Conservation (phyloP, 768 basidiomycete genomes). For the Glaciozyma antarctica region DNA sequence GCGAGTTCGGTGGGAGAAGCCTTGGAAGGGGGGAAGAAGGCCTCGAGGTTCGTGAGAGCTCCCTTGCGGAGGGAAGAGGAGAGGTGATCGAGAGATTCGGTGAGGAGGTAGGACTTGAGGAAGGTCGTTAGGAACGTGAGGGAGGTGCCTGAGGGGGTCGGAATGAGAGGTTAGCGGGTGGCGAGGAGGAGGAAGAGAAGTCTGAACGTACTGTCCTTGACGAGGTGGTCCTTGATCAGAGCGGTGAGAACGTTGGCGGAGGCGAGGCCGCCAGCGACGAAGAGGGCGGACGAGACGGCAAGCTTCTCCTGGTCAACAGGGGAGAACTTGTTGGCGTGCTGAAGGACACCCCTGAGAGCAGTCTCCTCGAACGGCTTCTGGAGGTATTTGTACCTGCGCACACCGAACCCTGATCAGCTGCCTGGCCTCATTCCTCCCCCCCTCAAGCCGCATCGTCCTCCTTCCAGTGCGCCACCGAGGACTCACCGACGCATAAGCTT, state of each 20-base stretch:
- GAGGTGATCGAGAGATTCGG: slow-evolving; percentile 82
- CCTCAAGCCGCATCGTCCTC: neutral
- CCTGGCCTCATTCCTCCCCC: neutral
- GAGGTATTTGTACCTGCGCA: slow-evolving; percentile 87
- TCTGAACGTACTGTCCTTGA: slow-evolving; percentile 68
- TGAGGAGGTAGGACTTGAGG: slow-evolving; percentile 64
- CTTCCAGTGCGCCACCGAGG: no score
- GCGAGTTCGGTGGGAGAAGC: slow-evolving; percentile 65
- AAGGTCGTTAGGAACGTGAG: slow-evolving; percentile 64
- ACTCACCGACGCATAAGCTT: slow-evolving; percentile 83
- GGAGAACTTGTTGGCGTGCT: slow-evolving; percentile 81
- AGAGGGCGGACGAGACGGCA: slow-evolving; percentile 65
- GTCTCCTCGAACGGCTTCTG: slow-evolving; percentile 88
- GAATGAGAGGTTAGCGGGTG: neutral
- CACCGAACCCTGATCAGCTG: neutral
- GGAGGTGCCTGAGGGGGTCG: slow-evolving; percentile 55
- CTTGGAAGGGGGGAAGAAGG: slow-evolving; percentile 79
- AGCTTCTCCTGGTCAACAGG: slow-evolving; percentile 70
- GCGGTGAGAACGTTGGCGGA: slow-evolving; percentile 66
- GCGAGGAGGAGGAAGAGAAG: neutral
- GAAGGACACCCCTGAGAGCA: slow-evolving; percentile 70
- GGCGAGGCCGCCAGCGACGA: slow-evolving; percentile 74
- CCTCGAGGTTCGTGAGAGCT: slow-evolving; percentile 70
- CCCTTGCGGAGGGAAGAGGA: slow-evolving; percentile 69
- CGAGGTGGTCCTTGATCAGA: slow-evolving; percentile 83